Evolutionary conservation across 73 alveolate genomes (phyloP).

Genomic region (Paramecium sonneborni): DNA sequence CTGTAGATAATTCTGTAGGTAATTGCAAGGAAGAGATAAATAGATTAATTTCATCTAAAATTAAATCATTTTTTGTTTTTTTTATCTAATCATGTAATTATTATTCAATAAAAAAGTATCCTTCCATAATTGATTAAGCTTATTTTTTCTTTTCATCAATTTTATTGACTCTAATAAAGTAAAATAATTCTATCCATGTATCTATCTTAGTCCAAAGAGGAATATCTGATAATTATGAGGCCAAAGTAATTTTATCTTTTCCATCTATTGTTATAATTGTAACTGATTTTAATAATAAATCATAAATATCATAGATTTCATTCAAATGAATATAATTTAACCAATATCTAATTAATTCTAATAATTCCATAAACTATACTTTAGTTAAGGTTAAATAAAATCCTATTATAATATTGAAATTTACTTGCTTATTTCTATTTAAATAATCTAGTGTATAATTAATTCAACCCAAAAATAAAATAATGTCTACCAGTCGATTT

Average conservation of each 20-base stretch:
- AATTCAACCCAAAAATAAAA: neutral
- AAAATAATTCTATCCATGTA: constrained; percentile 54
- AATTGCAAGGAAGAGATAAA: constrained; percentile 3
- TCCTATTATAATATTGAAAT: neutral
- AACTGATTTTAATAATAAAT: neutral
- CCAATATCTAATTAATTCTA: constrained; percentile 29
- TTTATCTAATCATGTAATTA: neutral
- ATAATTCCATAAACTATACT: neutral
- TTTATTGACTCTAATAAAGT: constrained; percentile 46
- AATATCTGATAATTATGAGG: constrained; percentile 25
- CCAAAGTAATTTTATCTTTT: neutral
- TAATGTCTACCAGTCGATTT: constrained; percentile 23
- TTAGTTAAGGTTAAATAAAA: neutral
- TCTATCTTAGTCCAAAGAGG: neutral
- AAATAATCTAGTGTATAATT: neutral
- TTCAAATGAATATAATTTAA: constrained; percentile 16
- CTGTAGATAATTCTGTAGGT: constrained; percentile 52
- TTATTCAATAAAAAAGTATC: neutral
- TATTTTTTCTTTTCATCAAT: constrained; percentile 60
- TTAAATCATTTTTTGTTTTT: constrained; percentile 43
- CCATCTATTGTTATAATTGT: constrained; percentile 3
- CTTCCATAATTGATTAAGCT: neutral
- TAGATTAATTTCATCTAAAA: constrained; percentile 54
- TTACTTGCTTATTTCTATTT: constrained; percentile 14
- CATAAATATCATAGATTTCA: constrained; percentile 30